phyloP scores from a whole-genome alignment of 352 stramenopile species.

The Phytophthora macrochlamydospora region DNA sequence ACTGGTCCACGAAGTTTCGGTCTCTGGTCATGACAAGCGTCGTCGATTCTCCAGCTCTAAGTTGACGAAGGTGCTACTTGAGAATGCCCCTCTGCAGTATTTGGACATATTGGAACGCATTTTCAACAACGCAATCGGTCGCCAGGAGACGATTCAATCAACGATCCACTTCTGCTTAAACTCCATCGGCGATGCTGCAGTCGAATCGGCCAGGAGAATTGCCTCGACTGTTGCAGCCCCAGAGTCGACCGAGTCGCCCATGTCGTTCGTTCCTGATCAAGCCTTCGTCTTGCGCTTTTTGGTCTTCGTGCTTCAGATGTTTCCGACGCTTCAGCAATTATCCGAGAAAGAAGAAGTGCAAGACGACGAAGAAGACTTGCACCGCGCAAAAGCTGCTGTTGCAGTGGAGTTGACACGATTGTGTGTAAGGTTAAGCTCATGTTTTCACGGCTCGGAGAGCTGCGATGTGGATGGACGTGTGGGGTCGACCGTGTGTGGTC shows the following conservation, averaged over 20 bases:
- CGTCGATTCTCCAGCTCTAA: constrained; percentile 43
- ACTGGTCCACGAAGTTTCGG: constrained; percentile 36
- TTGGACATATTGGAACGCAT: constrained; percentile 62
- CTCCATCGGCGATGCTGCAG: constrained; percentile 46
- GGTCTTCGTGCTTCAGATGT: constrained; percentile 65
- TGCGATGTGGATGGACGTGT: constrained; percentile 19
- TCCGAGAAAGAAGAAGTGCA: constrained; percentile 70
- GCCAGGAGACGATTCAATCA: constrained; percentile 59
- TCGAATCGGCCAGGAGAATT: constrained; percentile 43
- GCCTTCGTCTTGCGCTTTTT: constrained; percentile 63
- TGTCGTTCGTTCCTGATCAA: constrained; percentile 41
- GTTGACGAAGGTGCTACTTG: constrained; percentile 50
- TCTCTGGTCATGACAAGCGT: constrained; percentile 2
- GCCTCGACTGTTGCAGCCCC: constrained; percentile 1
- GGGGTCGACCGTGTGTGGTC: constrained; percentile 29
- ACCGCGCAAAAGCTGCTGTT: constrained; percentile 46
- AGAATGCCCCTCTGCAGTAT: constrained; percentile 47
- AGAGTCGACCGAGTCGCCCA: constrained; percentile 1
- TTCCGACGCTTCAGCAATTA: constrained; percentile 52
- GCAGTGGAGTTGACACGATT: constrained; percentile 57
- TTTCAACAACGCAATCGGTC: constrained; percentile 53
- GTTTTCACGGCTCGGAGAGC: constrained; percentile 19
- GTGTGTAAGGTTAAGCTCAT: constrained; percentile 59
- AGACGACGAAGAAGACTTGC: constrained; percentile 70
- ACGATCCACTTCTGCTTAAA: constrained; percentile 63